These are phyloP conservation scores for Tripidium arundinaceum DNA, from an alignment of 202 grass and related monocot species.

Conservation along the genomic window DNA sequence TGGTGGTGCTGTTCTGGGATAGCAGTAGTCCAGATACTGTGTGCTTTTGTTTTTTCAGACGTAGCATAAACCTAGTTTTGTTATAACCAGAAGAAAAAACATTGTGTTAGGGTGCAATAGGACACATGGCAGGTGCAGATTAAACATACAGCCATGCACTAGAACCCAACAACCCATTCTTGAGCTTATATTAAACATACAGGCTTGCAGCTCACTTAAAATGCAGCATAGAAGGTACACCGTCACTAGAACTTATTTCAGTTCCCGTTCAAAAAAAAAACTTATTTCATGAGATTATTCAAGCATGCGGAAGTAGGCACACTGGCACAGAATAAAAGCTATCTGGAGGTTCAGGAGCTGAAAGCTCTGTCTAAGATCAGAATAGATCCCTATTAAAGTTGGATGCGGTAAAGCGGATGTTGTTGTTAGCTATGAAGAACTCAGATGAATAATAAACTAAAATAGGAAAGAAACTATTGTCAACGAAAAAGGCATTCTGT, in stretches of 20 bases:
- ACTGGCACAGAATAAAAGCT: background rate
- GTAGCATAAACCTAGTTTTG: background rate
- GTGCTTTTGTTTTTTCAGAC: background rate
- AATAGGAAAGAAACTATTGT: background rate
- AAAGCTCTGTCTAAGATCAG: background rate
- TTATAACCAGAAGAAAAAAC: background rate
- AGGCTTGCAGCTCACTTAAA: background rate
- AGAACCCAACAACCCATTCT: background rate
- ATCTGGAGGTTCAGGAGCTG: background rate
- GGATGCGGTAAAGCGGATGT: background rate
- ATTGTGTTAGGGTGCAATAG: background rate
- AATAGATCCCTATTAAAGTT: background rate
- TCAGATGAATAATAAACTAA: background rate
- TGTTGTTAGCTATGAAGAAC: background rate
- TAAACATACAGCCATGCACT: background rate
- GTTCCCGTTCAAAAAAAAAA: no score
- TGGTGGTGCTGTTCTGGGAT: background rate
- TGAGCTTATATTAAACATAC: background rate
- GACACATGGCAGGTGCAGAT: background rate
- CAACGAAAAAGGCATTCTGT: background rate
- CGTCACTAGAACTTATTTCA: background rate
- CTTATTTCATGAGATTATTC: background rate
- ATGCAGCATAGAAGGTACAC: background rate
- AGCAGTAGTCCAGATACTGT: background rate
- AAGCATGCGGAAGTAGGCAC: background rate